phyloP scores from a whole-genome alignment of 257 asterid genomes.

The Schizonepeta tenuifolia region DNA sequence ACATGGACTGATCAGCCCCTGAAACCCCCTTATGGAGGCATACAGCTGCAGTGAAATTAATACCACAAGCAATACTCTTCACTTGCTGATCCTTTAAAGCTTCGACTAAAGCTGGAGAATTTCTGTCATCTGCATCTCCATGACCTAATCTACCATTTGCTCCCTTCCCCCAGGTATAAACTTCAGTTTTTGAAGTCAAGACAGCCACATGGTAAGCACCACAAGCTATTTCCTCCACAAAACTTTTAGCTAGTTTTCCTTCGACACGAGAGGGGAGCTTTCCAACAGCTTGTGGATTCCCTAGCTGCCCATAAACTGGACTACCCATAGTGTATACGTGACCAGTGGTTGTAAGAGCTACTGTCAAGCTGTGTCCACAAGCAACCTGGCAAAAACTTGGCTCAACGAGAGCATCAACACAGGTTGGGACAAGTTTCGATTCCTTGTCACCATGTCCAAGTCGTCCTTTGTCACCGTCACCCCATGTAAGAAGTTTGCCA shows the following conservation, averaged over 20 bases:
- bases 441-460: conserved; percentile 96
- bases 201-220: conserved; percentile 94
- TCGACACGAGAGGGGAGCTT: conserved; percentile 81
- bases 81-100: conserved; percentile 91
- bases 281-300: conserved; percentile 87
- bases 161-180: conserved; percentile 97
- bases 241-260: conserved; percentile 74
- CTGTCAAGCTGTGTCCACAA: conserved; percentile 95
- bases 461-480: conserved; percentile 92
- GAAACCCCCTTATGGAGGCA: conserved; percentile 97
- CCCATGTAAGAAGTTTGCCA: conserved; percentile 95
- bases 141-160: conserved; percentile 96
- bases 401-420: conserved; percentile 95
- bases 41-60: conserved; percentile 79
- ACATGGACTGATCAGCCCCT: conserved; percentile 92
- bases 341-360: conserved; percentile 88
- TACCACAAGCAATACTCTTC: conserved; percentile 90
- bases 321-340: conserved; percentile 92
- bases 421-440: conserved; percentile 88
- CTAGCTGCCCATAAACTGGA: conserved; percentile 93
- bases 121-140: conserved; percentile 83
- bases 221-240: conserved; percentile 91
- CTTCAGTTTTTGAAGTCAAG: conserved; percentile 89
- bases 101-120: conserved; percentile 80
- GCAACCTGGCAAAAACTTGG: conserved; percentile 93